Evolutionary conservation across 257 asterid species (phyloP).

Genomic region (Fraxinus excelsior): DNA sequence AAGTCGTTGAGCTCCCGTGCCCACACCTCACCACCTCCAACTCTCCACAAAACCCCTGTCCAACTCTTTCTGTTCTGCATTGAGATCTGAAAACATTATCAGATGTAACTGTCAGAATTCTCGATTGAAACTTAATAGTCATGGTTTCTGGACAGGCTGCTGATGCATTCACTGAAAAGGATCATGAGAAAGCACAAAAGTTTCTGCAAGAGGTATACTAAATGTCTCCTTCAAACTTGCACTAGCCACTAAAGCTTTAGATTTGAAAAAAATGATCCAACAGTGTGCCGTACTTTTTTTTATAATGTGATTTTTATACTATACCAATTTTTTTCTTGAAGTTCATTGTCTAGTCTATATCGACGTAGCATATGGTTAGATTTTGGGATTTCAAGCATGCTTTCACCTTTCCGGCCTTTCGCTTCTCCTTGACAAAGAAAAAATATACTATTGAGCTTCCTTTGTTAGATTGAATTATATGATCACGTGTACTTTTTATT

Average conservation of each 20-base stretch:
- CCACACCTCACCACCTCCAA: background rate
- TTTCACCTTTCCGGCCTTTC: background rate
- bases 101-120: conserved; percentile 12
- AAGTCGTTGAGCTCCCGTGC: conserved; percentile 30
- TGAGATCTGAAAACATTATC: background rate
- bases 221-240: conserved; percentile 21
- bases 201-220: conserved; percentile 59
- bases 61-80: conserved; percentile 7
- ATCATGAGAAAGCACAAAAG: conserved; percentile 40
- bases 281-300: background rate
- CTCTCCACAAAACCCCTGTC: conserved; percentile 11
- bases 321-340: background rate
- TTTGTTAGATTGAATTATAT: conserved; percentile 3
- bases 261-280: conserved; percentile 1
- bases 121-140: conserved; percentile 8
- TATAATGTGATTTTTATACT: background rate
- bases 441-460: background rate
- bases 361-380: background rate
- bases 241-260: conserved; percentile 5
- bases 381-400: background rate
- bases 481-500: conserved; percentile 4
- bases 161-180: conserved; percentile 51
- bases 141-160: conserved; percentile 51
- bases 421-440: background rate
- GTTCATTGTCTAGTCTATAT: background rate